These are phyloP conservation scores for Chondrostereum purpureum DNA, from an alignment of 1,284 basidiomycete genomes.

Conservation along the genomic window DNA sequence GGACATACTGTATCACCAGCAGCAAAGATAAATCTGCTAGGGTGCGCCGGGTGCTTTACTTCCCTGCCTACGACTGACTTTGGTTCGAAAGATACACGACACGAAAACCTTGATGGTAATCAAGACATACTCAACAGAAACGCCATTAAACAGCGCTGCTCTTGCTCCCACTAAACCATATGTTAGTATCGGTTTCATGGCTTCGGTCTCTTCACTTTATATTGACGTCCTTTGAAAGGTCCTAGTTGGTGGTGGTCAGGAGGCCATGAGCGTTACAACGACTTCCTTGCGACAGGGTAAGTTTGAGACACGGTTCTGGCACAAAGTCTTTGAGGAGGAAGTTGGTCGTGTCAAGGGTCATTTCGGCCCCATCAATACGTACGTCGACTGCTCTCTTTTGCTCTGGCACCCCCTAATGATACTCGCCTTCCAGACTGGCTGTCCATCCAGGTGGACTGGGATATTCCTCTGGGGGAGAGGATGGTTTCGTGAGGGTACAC, in stretches of 20 bases:
- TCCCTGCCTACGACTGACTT: conserved; percentile 3
- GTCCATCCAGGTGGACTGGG: conserved; percentile 85
- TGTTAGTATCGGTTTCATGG: conserved; percentile 30
- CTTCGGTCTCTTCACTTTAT: conserved; percentile 21
- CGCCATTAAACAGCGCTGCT: conserved; percentile 92
- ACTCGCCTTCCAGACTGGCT: conserved; percentile 57
- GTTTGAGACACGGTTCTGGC: conserved; percentile 99
- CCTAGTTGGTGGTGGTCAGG: conserved; percentile 93
- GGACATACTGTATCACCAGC: conserved; percentile 93
- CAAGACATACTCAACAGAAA: conserved; percentile 92
- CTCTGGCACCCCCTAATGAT: conserved; percentile 6
- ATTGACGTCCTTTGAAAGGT: conserved; percentile 34
- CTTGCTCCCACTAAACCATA: conserved; percentile 84
- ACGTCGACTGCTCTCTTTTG: conserved; percentile 24
- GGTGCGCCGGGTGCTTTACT: conserved; percentile 45
- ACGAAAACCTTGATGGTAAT: conserved; percentile 84
- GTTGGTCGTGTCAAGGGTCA: conserved; percentile 95
- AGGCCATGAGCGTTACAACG: conserved; percentile 96
- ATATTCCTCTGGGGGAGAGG: conserved; percentile 95
- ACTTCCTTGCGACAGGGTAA: conserved; percentile 92
- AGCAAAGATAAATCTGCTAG: conserved; percentile 96
- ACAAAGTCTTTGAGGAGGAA: conserved; percentile 97
- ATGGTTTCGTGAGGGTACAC: conserved; percentile 91
- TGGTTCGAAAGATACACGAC: conserved; percentile 69
- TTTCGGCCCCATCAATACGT: conserved; percentile 98